phyloP scores from a whole-genome alignment of 2,329 filamentous ascomycete species.

The Trichoderma arundinaceum region DNA sequence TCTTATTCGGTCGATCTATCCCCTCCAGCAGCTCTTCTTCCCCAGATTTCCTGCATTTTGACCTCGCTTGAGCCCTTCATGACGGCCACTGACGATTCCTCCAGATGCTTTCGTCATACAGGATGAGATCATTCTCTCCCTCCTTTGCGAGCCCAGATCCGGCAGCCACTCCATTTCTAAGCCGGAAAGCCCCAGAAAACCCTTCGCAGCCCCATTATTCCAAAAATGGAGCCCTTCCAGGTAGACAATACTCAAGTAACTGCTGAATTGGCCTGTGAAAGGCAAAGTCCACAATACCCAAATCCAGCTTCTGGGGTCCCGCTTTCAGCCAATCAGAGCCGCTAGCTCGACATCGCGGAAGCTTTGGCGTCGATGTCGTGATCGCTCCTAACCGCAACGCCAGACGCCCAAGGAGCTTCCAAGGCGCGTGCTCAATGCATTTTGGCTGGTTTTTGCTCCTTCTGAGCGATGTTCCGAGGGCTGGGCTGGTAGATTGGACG shows the following conservation, averaged over 20 bases:
- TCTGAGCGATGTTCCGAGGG: constrained; percentile 18
- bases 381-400: constrained; percentile 49
- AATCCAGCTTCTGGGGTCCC: constrained; percentile 19
- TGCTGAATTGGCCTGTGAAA: neutral
- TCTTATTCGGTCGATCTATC: neutral
- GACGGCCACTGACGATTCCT: constrained; percentile 20
- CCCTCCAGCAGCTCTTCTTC: neutral
- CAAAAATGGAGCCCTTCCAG: constrained; percentile 9
- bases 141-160: constrained; percentile 17
- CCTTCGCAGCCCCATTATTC: constrained; percentile 29
- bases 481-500: constrained; percentile 19
- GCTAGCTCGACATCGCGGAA: constrained; percentile 49
- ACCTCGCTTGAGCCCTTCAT: neutral
- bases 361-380: constrained; percentile 60
- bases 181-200: constrained; percentile 28
- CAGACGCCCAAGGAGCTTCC: constrained; percentile 39
- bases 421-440: constrained; percentile 47
- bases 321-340: constrained; percentile 46
- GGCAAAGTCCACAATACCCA: constrained; percentile 11
- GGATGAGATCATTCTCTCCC: constrained; percentile 29
- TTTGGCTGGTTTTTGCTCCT: constrained; percentile 11
- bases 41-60: neutral
- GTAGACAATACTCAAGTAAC: constrained; percentile 25
- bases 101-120: constrained; percentile 25
- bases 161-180: constrained; percentile 29